Evolutionary conservation across 1,284 basidiomycete species (phyloP).

Genomic region (Athelia sp.): DNA sequence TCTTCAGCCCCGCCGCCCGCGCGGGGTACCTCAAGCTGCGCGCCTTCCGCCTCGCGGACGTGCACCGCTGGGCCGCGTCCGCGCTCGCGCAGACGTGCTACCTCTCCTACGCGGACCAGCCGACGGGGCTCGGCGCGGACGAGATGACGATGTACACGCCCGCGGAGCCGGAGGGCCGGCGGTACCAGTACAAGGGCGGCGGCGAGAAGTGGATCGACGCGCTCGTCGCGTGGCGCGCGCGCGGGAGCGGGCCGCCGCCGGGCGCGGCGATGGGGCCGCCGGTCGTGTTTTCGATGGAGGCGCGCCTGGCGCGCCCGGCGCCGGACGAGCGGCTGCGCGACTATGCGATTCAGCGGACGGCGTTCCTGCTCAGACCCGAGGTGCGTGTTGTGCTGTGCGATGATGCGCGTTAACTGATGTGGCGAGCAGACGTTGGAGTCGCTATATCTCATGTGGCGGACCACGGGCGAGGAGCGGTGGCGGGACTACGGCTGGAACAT

Average conservation of each 20-base stretch:
- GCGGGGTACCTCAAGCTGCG: no score
- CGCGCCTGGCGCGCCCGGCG: conserved; percentile 9
- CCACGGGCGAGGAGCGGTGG: conserved; percentile 66
- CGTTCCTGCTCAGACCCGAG: conserved; percentile 62
- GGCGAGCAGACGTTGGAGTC: conserved; percentile 56
- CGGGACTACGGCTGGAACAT: conserved; percentile 74
- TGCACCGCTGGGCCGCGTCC: conserved; percentile 64
- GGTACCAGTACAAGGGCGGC: no score
- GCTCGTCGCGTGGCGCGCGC: conserved; percentile 45
- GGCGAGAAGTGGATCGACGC: conserved; percentile 47
- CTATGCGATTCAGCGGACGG: conserved; percentile 38
- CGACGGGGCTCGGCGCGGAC: conserved; percentile 61
- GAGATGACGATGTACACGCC: conserved; percentile 34
- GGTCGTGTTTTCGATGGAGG: no score
- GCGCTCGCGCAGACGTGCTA: conserved; percentile 68
- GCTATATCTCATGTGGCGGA: conserved; percentile 66
- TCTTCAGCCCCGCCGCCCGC: conserved; percentile 37
- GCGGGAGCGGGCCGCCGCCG: conserved; percentile 46
- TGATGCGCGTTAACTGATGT: conserved; percentile 3
- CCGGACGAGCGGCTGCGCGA: conserved; percentile 31
- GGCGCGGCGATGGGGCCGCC: conserved; percentile 45
- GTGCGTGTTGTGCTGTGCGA: conserved; percentile 28
- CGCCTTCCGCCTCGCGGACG: no score
- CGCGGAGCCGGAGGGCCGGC: conserved; percentile 15
- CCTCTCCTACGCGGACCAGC: conserved; percentile 58